Evolutionary conservation across 345 rosid genomes (phyloP).

Genomic region (Citrus mangshanensis): DNA sequence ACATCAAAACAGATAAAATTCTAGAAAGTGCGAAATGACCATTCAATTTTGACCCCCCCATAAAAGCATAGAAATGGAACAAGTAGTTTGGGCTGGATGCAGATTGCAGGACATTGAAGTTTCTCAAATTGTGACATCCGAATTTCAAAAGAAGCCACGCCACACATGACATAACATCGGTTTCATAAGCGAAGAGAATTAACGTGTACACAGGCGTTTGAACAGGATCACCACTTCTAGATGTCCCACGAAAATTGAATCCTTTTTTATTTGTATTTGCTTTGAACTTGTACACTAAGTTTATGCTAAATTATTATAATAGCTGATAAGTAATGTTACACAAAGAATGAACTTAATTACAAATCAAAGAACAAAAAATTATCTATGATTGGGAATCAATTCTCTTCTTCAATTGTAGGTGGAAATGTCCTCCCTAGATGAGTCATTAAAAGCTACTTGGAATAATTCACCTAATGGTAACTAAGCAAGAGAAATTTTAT

Average conservation of each 20-base stretch:
- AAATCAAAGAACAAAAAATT: constrained; percentile 13
- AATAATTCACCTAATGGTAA: neutral
- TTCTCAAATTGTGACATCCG: no score
- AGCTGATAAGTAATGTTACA: neutral
- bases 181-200: no score
- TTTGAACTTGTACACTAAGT: neutral
- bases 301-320: no score
- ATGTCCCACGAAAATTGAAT: neutral
- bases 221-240: neutral
- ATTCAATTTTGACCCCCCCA: no score
- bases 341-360: neutral
- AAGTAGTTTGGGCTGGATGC: no score
- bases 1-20: neutral
- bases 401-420: no score
- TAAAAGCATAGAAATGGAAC: no score
- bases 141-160: no score
- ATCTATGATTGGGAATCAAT: neutral
- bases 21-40: no score
- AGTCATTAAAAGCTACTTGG: neutral
- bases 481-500: neutral
- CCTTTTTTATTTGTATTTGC: neutral
- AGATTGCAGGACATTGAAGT: no score
- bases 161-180: no score
- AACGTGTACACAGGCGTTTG: neutral
- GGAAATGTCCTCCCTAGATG: neutral